Percentiles rank a stretch among this genome's conserved stretches.
Conservation (phyloP, 2,329 filamentous ascomycete genomes). For the Juglanconis oblonga region DNA sequence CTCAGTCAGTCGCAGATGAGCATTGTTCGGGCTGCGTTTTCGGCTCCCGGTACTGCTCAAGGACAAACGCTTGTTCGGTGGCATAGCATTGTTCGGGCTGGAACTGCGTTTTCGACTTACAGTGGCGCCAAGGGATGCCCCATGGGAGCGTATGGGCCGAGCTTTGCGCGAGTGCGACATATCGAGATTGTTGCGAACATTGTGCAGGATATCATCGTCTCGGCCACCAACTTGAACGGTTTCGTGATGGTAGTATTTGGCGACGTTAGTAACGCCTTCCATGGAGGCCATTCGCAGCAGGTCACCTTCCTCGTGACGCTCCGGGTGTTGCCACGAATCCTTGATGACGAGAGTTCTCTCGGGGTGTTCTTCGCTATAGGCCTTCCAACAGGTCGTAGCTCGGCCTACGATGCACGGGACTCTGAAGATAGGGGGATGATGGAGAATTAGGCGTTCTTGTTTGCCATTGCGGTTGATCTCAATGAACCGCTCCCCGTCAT, state of each 20-base stretch:
- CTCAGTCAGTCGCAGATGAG: no score
- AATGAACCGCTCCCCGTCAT: no score
- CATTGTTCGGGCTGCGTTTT: no score
- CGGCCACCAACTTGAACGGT: conserved; percentile 24
- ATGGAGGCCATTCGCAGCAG: conserved; percentile 33
- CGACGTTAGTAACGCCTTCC: conserved; percentile 26
- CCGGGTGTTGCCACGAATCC: conserved; percentile 29
- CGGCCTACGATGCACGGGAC: no score
- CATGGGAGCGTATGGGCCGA: neutral
- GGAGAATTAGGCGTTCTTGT: no score
- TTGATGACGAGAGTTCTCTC: conserved; percentile 40
- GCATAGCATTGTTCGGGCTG: conserved; percentile 2
- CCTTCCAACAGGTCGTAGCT: conserved; percentile 44
- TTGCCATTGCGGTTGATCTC: no score
- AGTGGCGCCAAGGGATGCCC: no score
- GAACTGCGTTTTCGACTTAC: no score
- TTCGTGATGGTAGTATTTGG: conserved; percentile 29
- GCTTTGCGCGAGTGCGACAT: neutral
- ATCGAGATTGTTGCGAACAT: neutral
- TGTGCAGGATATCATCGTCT: conserved; percentile 21
- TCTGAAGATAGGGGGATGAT: no score
- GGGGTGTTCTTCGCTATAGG: conserved; percentile 32
- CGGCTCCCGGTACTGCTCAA: no score
- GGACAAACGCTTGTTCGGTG: no score
- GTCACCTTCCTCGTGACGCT: conserved; percentile 39